Evolutionary conservation across 768 basidiomycete genomes (phyloP).

Genomic region (Cantharellus anzutake): DNA sequence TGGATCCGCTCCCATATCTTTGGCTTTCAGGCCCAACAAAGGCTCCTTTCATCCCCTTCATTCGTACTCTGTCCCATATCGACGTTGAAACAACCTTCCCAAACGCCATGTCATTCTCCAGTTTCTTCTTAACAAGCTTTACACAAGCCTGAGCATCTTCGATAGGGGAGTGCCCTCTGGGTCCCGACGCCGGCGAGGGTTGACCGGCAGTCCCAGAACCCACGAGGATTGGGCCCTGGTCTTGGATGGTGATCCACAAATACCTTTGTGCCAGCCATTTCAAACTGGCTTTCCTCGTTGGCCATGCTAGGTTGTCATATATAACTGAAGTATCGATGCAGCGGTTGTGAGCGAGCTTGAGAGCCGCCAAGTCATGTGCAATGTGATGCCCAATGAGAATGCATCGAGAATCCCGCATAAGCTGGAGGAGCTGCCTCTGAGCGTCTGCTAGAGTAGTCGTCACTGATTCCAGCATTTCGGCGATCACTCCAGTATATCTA

Average conservation of each 20-base stretch:
- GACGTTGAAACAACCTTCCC: conserved; percentile 60
- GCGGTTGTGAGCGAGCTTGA: conserved; percentile 68
- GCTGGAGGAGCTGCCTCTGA: conserved; percentile 45
- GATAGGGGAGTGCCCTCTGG: conserved; percentile 68
- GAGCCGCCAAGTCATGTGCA: conserved; percentile 79
- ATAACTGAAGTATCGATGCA: conserved; percentile 85
- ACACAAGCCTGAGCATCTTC: conserved; percentile 85
- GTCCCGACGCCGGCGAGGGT: too few relatives aligned
- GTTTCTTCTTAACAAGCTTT: conserved; percentile 66
- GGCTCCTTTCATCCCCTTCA: conserved; percentile 21
- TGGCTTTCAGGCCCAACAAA: background rate
- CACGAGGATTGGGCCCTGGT: too few relatives aligned
- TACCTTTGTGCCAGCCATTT: conserved; percentile 96
- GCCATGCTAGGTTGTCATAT: conserved; percentile 84
- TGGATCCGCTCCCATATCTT: conserved; percentile 31
- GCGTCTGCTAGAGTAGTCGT: conserved; percentile 68
- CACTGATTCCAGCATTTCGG: conserved; percentile 40
- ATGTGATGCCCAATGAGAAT: conserved; percentile 91
- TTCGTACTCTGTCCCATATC: conserved; percentile 78
- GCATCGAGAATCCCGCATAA: conserved; percentile 24
- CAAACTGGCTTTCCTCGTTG: conserved; percentile 83
- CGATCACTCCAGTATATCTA: conserved; percentile 90
- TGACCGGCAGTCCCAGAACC: conserved; percentile 28
- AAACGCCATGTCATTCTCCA: conserved; percentile 53
- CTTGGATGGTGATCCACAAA: conserved; percentile 81